Evolutionary conservation across 2,329 filamentous ascomycete genomes (phyloP), one percentile per base, ranked within the genome.

Genomic region (Colletotrichum noveboracense): DNA sequence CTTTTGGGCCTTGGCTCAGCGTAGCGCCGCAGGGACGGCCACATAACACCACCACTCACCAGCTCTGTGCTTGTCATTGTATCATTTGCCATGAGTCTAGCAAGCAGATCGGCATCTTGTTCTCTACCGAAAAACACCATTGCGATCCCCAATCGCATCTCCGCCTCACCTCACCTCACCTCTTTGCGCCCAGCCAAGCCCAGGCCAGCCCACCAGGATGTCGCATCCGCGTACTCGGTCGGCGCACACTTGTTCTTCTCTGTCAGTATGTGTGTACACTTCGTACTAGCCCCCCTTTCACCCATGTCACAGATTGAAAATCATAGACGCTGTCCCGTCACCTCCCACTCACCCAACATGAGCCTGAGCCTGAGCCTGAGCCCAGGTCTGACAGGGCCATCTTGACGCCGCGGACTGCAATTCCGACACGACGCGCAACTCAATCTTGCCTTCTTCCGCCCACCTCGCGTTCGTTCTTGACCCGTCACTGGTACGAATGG

Each of bases 71-170:
- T 21, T 61, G 26, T 61, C 56, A 30, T n/a, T 61, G 16, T 60
- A 26, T 61, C n/a, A 30, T 61, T n/a, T 30, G 30, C 16, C 28
- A 61, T 30, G 56, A 61, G 36, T 65, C 62, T 38, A 60, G 66
- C 28, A 43, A 60, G 66, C 28, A 43, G 66, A 70, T 70, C 66
- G 66, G 55, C 66, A 70, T 70, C 66, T 61, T 70, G 67, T 38
- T 48, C 32, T 21, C 14, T 48, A 70, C 67, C 55, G 67, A 34
- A 34, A 70, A 52, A 62, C 56, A 43, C 24, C 67, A 34, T 26
- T 43, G 18, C 62, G 62, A 48, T 32, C 32, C 58, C 58, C 30
- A 21, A 30, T 61, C 32, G 28, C 58, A 24, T 28, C 13, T 58
- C 24, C 55, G 28, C 32, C 30, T 21, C 18, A 32, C 58, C 28